Percentiles rank a stretch among this genome's conserved stretches.
Evolutionary conservation across 2,329 filamentous ascomycete genomes (phyloP).

Genomic region (Claviceps monticola): DNA sequence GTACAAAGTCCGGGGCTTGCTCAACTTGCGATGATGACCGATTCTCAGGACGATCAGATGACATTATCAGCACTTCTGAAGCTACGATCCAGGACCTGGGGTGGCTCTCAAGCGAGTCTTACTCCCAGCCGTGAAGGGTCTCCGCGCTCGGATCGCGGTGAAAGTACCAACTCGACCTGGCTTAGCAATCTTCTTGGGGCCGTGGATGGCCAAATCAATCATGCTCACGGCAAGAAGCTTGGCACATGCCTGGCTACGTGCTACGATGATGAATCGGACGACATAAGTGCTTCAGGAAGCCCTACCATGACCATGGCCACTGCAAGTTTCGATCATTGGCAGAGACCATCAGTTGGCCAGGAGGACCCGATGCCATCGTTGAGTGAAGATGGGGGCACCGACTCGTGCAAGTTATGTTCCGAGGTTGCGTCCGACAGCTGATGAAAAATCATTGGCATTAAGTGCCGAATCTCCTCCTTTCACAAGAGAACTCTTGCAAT

Average conservation of each 20-base stretch:
- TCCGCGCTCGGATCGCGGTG: constrained; percentile 34
- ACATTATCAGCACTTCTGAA: constrained; percentile 58
- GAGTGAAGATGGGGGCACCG: neutral
- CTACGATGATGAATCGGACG: constrained; percentile 33
- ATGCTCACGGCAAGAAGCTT: constrained; percentile 30
- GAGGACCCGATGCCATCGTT: neutral
- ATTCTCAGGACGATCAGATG: constrained; percentile 51
- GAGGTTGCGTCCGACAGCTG: neutral
- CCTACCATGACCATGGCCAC: constrained; percentile 35
- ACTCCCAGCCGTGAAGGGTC: constrained; percentile 39
- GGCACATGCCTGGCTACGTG: constrained; percentile 36
- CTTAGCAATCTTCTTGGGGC: constrained; percentile 3
- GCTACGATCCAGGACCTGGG: constrained; percentile 63
- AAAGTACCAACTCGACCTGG: constrained; percentile 16
- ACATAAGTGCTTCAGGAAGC: constrained; percentile 31
- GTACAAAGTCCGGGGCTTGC: constrained; percentile 61
- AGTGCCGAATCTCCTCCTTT: neutral
- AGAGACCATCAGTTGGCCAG: neutral
- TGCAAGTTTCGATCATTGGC: constrained; percentile 9
- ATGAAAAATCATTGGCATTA: neutral
- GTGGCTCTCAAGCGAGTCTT: constrained; percentile 64
- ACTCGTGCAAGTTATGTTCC: neutral
- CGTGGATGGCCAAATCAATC: neutral
- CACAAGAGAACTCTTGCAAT: constrained; percentile 1
- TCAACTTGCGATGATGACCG: constrained; percentile 56